Evolutionary conservation across 75 land plant species (phyloP).

Genomic region (Picea glauca): DNA sequence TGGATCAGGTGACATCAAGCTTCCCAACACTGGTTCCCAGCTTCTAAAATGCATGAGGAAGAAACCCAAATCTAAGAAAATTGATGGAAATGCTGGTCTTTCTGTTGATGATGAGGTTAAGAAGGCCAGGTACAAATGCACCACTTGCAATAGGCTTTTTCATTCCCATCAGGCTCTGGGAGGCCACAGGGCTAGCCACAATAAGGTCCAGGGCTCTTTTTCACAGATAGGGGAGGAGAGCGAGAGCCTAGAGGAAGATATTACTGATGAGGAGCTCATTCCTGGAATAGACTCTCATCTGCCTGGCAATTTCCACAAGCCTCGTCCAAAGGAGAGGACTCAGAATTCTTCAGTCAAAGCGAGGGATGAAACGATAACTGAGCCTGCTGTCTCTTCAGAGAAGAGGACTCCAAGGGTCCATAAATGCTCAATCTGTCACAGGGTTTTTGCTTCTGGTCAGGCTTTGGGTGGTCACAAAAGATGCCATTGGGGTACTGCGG

Average conservation of each 20-base stretch:
- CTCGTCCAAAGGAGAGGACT: neutral
- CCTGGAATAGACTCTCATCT: conserved; percentile 7
- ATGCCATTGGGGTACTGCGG: conserved; percentile 7
- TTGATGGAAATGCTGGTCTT: neutral
- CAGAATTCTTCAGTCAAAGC: neutral
- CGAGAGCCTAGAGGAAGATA: conserved; percentile 4
- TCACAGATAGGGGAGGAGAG: conserved; percentile 3
- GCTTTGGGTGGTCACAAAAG: conserved; percentile 42
- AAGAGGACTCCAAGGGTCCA: neutral
- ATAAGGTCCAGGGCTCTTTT: conserved; percentile 19
- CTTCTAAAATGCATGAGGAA: neutral
- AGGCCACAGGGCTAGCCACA: conserved; percentile 61
- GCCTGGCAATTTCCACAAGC: neutral
- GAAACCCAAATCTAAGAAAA: conserved; percentile 5
- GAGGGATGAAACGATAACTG: neutral
- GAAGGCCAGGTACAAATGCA: conserved; percentile 44
- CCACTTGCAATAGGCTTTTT: conserved; percentile 48
- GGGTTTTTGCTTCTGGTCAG: conserved; percentile 29
- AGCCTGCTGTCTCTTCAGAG: neutral
- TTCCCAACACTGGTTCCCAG: neutral
- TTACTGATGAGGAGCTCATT: conserved; percentile 9
- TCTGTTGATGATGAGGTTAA: conserved; percentile 6
- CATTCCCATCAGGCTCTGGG: conserved; percentile 63
- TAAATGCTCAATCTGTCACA: conserved; percentile 29
- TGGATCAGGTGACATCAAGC: neutral